Conservation (phyloP, 2,329 filamentous ascomycete genomes). For the Fusarium sp. region DNA sequence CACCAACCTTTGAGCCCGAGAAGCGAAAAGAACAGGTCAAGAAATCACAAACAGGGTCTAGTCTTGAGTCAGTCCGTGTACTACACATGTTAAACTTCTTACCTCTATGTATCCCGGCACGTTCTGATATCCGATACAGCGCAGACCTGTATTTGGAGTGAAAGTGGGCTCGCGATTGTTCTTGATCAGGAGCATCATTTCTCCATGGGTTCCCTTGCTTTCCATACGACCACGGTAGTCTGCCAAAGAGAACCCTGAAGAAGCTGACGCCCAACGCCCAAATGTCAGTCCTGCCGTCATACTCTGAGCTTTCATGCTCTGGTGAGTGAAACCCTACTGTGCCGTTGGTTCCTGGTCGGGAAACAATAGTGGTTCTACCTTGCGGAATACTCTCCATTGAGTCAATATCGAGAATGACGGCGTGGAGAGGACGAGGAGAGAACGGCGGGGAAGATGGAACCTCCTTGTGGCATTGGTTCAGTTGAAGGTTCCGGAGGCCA, state of each 20-base stretch:
- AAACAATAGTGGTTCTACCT: background rate
- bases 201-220: conserved; percentile 1
- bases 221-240: background rate
- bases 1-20: background rate
- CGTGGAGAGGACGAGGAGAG: background rate
- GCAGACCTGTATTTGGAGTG: background rate
- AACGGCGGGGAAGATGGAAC: background rate
- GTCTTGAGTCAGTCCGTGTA: background rate
- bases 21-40: background rate
- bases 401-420: background rate
- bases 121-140: background rate
- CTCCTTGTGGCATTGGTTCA: background rate
- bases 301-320: conserved; percentile 4
- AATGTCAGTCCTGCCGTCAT: background rate
- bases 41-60: background rate
- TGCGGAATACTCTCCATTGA: background rate
- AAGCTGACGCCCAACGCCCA: conserved; percentile 3
- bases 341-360: background rate
- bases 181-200: background rate
- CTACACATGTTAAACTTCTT: background rate
- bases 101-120: background rate
- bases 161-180: background rate
- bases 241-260: background rate
- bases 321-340: conserved; percentile 4
- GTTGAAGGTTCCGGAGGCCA: background rate